Base-by-base conservation (phyloP, 805 yeast species). In the Myxozyma nipponensis region DNA sequence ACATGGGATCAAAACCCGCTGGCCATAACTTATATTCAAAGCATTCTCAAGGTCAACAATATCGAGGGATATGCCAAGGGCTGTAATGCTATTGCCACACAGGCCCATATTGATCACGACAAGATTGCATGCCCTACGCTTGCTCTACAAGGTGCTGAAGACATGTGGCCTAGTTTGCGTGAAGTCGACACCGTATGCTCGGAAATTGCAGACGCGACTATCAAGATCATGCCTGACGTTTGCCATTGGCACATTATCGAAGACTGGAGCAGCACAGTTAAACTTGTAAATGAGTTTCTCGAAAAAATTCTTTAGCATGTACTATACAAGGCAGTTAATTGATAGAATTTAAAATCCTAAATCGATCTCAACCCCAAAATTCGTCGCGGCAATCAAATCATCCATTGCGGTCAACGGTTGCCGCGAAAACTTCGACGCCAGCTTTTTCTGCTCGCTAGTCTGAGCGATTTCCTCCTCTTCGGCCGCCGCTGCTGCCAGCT, bases 401-500 rank as follows among this genome's bases (percentile, higher is more conserved):
- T 72, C 75, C 30, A 71, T 34, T 18, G 56, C 62, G 38, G 57
- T 50, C 21, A 44, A 49, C 24, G 56, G 55, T 39, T 54, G 55
- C 47, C 42, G 42, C 32, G 52, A 46, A 19, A 47, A 42, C 17
- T 35, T 38, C 37, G 42, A 54, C 26, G 56, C 54, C 28, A 65
- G 66, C 25, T 67, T 69, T 49, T 77, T 79, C 46, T 67, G 69
- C 22, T 68, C 71, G 57, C 72, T 70, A 56, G 77, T 77, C 32
- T 70, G 73, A 35, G 65, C 69, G 46, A 73, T n/a, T 17, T 37
- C 41, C 18, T 38, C 75, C 51, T 74, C 74, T 47, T 72, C 73
- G 44, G 72, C 71, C 4, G 80, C 82, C 49, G 77, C 76, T 30
- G 71, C 75, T 2, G 83, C 84, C 65, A 74, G 77, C 58, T 77